Base-by-base conservation (phyloP, 768 basidiomycete species). In the Pholiota conissans region DNA sequence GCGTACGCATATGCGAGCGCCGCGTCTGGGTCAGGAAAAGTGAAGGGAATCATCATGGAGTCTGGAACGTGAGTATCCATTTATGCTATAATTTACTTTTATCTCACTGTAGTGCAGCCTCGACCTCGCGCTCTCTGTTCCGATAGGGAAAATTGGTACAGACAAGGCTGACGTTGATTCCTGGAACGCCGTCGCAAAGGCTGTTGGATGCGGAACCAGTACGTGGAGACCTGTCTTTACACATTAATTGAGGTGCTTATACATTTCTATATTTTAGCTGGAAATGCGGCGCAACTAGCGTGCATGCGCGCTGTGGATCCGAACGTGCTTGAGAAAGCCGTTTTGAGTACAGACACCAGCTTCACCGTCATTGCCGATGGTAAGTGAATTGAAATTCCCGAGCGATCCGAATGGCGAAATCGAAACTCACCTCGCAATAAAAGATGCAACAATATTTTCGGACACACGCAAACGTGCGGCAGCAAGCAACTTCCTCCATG, bases 301-400 rank as follows among this genome's bases (percentile, higher is more conserved):
- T 77, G 76, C 52, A 76, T 76, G 76, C 67, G 74, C 56, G 59
- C 62, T 11, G 67, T 73, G 4, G 67, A 74, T 13, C 65, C 55
- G 55, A 61, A 63, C 9, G 69, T 61, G 26, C 56, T 77, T 14
- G 71, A 74, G 48, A 64, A 72, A 52, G 73, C 71, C 0, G 71
- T 74, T 1, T 67, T 71, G 37, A 69, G 57, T 26, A 69, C 69
- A 0, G 68, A 66, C 46, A 49, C 62, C 7, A 55, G 56, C 4
- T 76, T 77, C 56, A 57, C 55, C 16, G 68, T 67, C 13, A 64
- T 73, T 8, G 55, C 62, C 20, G 76, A 77, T 55, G 66, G 76
- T 75, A 47, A 28, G 69, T 58, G n/a, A 16, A 27, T 49, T 32
- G 1, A 22, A 20, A 46, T 28, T 24, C 30, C 37, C 30, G 7